Conservation (phyloP, 257 asterid species). For the Solanum dulcamara region DNA sequence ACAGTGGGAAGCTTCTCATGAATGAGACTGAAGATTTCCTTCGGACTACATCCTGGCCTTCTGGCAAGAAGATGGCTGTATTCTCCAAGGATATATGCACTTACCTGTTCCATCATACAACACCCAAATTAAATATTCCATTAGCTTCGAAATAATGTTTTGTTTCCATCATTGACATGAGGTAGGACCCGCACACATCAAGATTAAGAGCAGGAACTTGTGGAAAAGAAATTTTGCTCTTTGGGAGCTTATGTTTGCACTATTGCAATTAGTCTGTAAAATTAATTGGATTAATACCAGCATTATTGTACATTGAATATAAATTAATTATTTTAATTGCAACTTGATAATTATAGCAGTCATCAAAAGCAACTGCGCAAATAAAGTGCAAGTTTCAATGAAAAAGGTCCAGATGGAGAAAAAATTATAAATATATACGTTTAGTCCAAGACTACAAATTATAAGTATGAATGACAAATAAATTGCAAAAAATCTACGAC, state of each 20-base stretch:
- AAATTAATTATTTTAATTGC: not conserved
- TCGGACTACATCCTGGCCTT: constrained; percentile 90
- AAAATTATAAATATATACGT: too few relatives aligned
- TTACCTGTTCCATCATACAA: constrained; percentile 43
- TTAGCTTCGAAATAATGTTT: not conserved
- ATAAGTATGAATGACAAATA: too few relatives aligned
- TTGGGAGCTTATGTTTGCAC: not conserved
- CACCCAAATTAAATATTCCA: not conserved
- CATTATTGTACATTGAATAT: not conserved
- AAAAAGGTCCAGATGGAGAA: too few relatives aligned
- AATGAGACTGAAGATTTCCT: constrained; percentile 67
- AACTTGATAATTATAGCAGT: not conserved
- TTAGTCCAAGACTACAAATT: too few relatives aligned
- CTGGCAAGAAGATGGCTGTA: constrained; percentile 88
- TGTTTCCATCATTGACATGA: not conserved
- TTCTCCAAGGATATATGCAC: constrained; percentile 94
- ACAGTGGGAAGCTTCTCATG: constrained; percentile 96
- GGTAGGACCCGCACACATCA: not conserved
- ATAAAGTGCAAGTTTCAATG: too few relatives aligned
- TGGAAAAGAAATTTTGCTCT: not conserved
- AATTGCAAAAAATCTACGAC: too few relatives aligned
- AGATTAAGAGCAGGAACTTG: not conserved
- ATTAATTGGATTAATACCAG: not conserved
- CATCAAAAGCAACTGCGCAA: too few relatives aligned
- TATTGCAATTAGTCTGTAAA: not conserved